Base-by-base conservation (phyloP, 768 basidiomycete genomes). In the Mycena filopes region DNA sequence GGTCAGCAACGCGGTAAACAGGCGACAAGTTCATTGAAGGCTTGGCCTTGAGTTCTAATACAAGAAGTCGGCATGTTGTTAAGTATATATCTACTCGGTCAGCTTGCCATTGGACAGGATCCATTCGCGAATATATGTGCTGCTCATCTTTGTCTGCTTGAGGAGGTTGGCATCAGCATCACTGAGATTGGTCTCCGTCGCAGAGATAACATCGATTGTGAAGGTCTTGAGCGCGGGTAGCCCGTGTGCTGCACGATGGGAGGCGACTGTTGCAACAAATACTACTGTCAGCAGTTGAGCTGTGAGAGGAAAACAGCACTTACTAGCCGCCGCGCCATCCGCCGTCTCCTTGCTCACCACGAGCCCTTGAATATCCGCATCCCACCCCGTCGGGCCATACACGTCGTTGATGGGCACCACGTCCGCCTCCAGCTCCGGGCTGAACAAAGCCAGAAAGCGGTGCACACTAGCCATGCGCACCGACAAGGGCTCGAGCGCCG, bases 321-420 rank as follows among this genome's bases (percentile, higher is more conserved):
- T 65, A 95, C 95, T 88, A 23, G 90, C 81, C 25, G 81, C 79
- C 0, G 90, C 95, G 0, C 98, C 97, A 13, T 82, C 76, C 0
- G 91, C 71, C 0, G 96, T 99, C 78, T 99, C 98, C 72, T 86
- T 87, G 78, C 94, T 96, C 46, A 98, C 93, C 5, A 99, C 93
- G 16, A 99, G 79, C 11, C 89, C 96, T 70, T 98, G 94, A n/a
- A 99, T 87, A 72, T 96, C 84, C 2, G 90, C 84, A 71, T 98
- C 96, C 81, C 84, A 88, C 6, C 85, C 92, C 0, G 98, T 98
- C 15, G 98, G 98, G 2, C 98, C 98, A 71, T 88, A 96, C 0
- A 98, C 91, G 72, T 99, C 96, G 47, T 78, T 76, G 56, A 99
- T 88, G 10, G 92, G 84, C 11, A 91, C 90, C 46, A 94, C 80